These are phyloP conservation scores for Globisporangium paddicum DNA, from an alignment of 352 stramenopile species.

Conservation along the genomic window DNA sequence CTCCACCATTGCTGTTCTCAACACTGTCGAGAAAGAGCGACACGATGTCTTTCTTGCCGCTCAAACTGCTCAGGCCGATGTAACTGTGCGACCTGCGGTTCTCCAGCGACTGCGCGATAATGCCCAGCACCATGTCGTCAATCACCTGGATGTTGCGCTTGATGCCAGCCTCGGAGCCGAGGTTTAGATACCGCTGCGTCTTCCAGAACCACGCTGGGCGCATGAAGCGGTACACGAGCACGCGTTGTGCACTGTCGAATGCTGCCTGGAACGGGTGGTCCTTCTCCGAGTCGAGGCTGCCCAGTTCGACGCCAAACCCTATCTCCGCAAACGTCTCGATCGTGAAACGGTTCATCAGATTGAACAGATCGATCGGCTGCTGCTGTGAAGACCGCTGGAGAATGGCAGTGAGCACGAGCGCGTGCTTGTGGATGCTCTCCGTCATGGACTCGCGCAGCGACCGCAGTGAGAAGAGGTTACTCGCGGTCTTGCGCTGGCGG, in stretches of 20 bases:
- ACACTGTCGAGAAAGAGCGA: conserved; percentile 23
- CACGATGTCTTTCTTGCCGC: conserved; percentile 2
- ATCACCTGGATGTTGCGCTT: conserved; percentile 29
- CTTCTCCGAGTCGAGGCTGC: conserved; percentile 6
- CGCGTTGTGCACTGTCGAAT: conserved; percentile 33
- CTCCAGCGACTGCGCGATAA: conserved; percentile 29
- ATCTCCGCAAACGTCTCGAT: conserved; percentile 48
- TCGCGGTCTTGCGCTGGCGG: conserved; percentile 29
- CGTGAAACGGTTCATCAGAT: conserved; percentile 33
- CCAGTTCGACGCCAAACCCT: conserved; percentile 28
- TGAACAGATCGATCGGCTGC: conserved; percentile 15
- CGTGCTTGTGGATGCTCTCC: conserved; percentile 11
- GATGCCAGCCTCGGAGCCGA: conserved; percentile 30
- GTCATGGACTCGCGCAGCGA: conserved; percentile 25
- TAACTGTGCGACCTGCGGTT: not conserved
- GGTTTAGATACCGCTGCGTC: conserved; percentile 23
- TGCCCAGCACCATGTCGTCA: conserved; percentile 27
- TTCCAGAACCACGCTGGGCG: conserved; percentile 39
- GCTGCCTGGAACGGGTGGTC: conserved; percentile 24
- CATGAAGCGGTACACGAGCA: conserved; percentile 30
- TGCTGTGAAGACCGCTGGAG: not conserved
- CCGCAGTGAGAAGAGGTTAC: conserved; percentile 21
- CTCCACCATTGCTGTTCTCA: not conserved
- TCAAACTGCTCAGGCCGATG: not conserved
- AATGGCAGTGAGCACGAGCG: not conserved